phyloP scores from a whole-genome alignment of 257 asterid genomes.

The Verbena officinalis region DNA sequence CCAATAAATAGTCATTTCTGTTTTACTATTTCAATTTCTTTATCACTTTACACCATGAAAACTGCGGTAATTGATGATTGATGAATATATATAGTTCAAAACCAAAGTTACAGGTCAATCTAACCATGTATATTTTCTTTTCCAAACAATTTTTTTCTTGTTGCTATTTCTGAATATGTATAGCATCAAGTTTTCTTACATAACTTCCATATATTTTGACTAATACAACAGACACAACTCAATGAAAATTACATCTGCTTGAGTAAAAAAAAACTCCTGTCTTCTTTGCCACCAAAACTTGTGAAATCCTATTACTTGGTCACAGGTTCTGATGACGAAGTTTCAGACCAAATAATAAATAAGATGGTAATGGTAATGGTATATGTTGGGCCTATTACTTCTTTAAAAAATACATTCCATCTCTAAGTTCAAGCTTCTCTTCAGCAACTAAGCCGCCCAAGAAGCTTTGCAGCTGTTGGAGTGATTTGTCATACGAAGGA shows the following conservation, averaged over 20 bases:
- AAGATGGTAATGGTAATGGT: neutral
- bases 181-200: neutral
- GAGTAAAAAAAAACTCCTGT: neutral
- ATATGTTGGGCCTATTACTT: slow-evolving; percentile 53
- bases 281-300: slow-evolving; percentile 3
- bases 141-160: neutral
- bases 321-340: neutral
- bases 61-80: neutral
- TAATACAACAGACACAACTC: neutral
- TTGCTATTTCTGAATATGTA: neutral
- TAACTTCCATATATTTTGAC: neutral
- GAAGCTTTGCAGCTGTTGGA: slow-evolving; percentile 92
- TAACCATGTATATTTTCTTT: neutral
- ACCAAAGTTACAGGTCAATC: neutral
- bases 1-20: too few relatives aligned
- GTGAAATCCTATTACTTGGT: neutral
- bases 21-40: too few relatives aligned
- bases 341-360: neutral
- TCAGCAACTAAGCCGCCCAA: slow-evolving; percentile 87
- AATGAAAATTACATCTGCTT: slow-evolving; percentile 6
- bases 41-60: neutral
- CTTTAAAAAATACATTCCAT: slow-evolving; percentile 70
- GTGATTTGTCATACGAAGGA: slow-evolving; percentile 91
- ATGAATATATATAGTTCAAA: neutral
- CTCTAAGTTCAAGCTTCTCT: slow-evolving; percentile 84